Conservation (phyloP, 164 flowering plant genomes). For the Macadamia tetraphylla region DNA sequence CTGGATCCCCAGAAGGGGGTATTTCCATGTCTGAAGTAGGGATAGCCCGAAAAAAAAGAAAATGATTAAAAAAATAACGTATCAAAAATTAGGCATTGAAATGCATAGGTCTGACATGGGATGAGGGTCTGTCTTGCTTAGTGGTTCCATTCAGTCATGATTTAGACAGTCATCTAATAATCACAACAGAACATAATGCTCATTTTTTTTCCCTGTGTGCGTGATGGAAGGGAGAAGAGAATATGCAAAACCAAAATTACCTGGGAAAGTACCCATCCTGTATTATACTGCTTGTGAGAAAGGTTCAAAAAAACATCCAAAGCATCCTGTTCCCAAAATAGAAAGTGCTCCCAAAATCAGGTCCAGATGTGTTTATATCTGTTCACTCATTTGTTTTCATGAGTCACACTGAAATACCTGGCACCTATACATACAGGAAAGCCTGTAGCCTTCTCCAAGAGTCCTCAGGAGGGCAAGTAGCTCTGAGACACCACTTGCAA, state of each 20-base stretch:
- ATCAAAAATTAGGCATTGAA: not conserved
- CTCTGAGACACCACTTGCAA: slow-evolving; percentile 51
- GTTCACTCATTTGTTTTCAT: not conserved
- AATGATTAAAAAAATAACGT: not conserved
- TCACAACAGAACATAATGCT: no score
- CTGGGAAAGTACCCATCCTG: slow-evolving; percentile 99
- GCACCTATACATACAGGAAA: slow-evolving; percentile 69
- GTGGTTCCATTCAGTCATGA: no score
- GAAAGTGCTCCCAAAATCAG: slow-evolving; percentile 2
- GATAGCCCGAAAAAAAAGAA: no score
- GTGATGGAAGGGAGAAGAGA: no score
- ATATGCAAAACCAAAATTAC: slow-evolving; percentile 26
- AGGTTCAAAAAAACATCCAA: slow-evolving; percentile 69
- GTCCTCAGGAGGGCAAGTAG: slow-evolving; percentile 63
- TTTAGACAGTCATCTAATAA: no score
- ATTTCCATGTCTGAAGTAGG: no score
- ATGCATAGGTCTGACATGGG: not conserved
- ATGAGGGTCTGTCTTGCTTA: no score
- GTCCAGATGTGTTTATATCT: not conserved
- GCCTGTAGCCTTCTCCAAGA: slow-evolving; percentile 88
- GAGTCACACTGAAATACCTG: slow-evolving; percentile 47
- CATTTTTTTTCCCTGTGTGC: no score
- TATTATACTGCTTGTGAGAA: slow-evolving; percentile 78
- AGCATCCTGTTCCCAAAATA: slow-evolving; percentile 64
- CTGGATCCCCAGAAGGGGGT: no score